Conservation (phyloP, 495 filamentous ascomycete genomes). For the Podospora bellae-mahoneyi region DNA sequence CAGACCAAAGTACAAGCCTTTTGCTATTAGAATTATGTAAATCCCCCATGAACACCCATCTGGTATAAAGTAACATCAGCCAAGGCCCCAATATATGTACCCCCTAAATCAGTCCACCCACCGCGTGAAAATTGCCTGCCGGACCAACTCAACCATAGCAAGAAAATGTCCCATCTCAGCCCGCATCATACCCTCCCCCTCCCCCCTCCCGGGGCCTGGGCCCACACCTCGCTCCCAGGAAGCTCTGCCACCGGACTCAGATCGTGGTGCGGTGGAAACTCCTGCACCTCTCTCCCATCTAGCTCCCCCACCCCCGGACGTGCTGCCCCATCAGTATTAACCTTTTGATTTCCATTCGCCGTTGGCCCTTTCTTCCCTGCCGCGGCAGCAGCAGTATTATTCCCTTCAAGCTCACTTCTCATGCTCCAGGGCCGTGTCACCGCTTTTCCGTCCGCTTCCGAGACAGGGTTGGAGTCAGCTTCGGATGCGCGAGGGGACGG, state of each 20-base stretch:
- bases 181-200: conserved; percentile 4
- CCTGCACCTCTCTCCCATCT: background rate
- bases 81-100: background rate
- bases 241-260: conserved; percentile 24
- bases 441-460: conserved; percentile 24
- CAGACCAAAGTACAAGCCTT: background rate
- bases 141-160: background rate
- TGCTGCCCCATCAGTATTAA: background rate
- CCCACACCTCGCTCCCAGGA: conserved; percentile 17
- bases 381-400: background rate
- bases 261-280: background rate
- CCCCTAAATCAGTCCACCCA: background rate
- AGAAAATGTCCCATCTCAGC: background rate
- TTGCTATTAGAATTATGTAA: background rate
- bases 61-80: background rate
- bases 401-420: conserved; percentile 29
- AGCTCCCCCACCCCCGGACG: background rate
- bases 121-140: background rate
- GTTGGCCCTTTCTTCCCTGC: background rate
- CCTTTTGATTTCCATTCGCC: background rate
- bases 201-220: background rate
- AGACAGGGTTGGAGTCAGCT: conserved; percentile 15
- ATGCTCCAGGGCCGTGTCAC: conserved; percentile 24
- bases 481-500: conserved; percentile 17
- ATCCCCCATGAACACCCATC: background rate